A percentile compares a stretch with the other conserved stretches of the same genome.
phyloP scores from a whole-genome alignment of 257 asterid species.

The Rubia yunnanensis region DNA sequence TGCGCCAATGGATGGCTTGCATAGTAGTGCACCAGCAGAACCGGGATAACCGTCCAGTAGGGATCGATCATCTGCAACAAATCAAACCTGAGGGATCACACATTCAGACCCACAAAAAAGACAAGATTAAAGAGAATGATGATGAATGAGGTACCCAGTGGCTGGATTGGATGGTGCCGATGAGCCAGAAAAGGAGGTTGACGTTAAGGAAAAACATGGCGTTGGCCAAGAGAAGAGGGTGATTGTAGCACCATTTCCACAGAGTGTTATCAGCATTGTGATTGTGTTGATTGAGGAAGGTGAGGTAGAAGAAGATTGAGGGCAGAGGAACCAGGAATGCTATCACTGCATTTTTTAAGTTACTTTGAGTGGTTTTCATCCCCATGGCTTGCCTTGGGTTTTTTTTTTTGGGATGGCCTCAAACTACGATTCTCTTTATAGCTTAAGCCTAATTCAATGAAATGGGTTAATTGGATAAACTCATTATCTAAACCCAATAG shows the following conservation, averaged over 20 bases:
- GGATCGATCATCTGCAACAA: slow-evolving; percentile 76
- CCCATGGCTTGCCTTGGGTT: neutral
- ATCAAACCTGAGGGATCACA: neutral
- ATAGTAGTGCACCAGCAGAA: slow-evolving; percentile 59
- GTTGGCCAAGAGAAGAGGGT: slow-evolving; percentile 67
- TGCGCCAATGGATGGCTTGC: slow-evolving; percentile 47
- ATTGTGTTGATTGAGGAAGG: slow-evolving; percentile 50
- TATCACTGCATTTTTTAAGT: slow-evolving; percentile 44
- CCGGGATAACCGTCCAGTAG: slow-evolving; percentile 90
- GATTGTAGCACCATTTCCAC: slow-evolving; percentile 65
- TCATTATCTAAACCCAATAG: no score
- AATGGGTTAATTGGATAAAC: no score
- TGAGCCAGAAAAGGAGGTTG: slow-evolving; percentile 63
- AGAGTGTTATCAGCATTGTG: slow-evolving; percentile 29
- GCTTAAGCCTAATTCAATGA: no score
- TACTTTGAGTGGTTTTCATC: slow-evolving; percentile 14
- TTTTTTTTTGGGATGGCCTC: neutral
- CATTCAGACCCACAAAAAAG: neutral
- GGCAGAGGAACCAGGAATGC: slow-evolving; percentile 71
- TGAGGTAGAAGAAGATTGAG: slow-evolving; percentile 58
- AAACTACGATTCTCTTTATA: neutral
- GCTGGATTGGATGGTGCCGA: slow-evolving; percentile 65
- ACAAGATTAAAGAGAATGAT: neutral
- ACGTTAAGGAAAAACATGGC: slow-evolving; percentile 74
- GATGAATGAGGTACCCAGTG: slow-evolving; percentile 57